Evolutionary conservation across 2,329 filamentous ascomycete genomes (phyloP).

Genomic region (Penicillium glabrum): DNA sequence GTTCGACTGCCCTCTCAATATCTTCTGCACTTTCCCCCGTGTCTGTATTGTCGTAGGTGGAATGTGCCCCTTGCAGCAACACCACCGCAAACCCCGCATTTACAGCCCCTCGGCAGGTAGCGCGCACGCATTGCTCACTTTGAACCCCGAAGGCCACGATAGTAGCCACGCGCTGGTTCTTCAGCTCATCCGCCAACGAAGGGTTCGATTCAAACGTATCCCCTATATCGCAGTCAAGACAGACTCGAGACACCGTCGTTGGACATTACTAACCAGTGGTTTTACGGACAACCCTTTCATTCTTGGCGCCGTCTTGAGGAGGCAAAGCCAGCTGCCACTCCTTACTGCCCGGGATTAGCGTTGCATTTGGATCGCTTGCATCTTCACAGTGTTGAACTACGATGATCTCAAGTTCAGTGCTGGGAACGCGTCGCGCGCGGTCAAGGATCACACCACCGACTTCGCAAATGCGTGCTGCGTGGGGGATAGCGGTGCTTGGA

Average conservation of each 20-base stretch:
- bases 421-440: not conserved
- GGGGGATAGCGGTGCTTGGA: not conserved
- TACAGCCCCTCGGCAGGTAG: not conserved
- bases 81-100: not conserved
- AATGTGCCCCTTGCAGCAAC: not conserved
- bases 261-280: not conserved
- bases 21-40: not conserved
- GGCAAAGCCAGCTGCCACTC: not conserved
- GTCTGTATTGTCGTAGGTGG: not conserved
- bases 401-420: not conserved
- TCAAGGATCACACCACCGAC: not conserved
- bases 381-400: not conserved
- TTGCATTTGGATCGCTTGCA: not conserved
- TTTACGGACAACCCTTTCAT: not conserved
- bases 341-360: not conserved
- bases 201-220: conserved; percentile 1
- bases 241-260: not conserved
- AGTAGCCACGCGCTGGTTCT: not conserved
- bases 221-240: not conserved
- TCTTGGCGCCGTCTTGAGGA: not conserved
- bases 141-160: not conserved
- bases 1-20: not conserved
- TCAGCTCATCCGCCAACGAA: not conserved
- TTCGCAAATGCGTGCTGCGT: not conserved
- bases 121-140: not conserved